phyloP scores from a whole-genome alignment of 169 alveolate genomes.

The Cryptosporidium ryanae region DNA sequence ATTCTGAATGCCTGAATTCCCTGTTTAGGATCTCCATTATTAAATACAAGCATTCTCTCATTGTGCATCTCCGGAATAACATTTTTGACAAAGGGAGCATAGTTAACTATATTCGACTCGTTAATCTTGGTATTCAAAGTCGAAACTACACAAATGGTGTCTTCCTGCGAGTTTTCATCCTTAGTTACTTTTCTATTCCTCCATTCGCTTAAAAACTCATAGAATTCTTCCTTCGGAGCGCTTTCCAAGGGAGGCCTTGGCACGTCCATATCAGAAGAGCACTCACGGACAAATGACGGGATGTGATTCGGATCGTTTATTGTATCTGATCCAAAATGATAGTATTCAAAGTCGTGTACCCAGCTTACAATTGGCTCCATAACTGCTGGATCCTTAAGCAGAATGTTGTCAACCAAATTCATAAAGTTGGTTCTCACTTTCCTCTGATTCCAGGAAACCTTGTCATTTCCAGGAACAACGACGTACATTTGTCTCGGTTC shows the following conservation, averaged over 20 bases:
- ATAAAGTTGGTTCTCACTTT: conserved; percentile 38
- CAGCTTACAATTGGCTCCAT: conserved; percentile 56
- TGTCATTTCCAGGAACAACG: conserved; percentile 58
- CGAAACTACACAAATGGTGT: conserved; percentile 58
- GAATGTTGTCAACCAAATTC: conserved; percentile 54
- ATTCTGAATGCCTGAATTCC: conserved; percentile 59
- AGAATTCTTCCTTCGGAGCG: conserved; percentile 55
- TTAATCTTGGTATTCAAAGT: conserved; percentile 26
- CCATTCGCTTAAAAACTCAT: conserved; percentile 45
- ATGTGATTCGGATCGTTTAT: conserved; percentile 64
- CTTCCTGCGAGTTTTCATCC: conserved; percentile 59
- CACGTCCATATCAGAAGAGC: conserved; percentile 43
- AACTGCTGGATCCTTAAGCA: conserved; percentile 61
- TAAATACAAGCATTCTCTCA: conserved; percentile 61
- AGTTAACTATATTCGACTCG: conserved; percentile 1
- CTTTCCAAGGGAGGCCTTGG: conserved; percentile 44
- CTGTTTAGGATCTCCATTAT: conserved; percentile 39
- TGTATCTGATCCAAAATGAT: conserved; percentile 21
- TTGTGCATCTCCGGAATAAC: conserved; percentile 72
- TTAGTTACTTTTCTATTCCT: conserved; percentile 40
- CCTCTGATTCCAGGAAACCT: conserved; percentile 29
- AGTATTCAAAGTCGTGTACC: conserved; percentile 69
- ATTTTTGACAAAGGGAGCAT: conserved; percentile 50
- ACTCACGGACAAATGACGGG: conserved; percentile 42
- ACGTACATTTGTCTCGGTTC: conserved; percentile 63